Evolutionary conservation across 495 filamentous ascomycete genomes (phyloP).

Genomic region (Immersiella caudata): DNA sequence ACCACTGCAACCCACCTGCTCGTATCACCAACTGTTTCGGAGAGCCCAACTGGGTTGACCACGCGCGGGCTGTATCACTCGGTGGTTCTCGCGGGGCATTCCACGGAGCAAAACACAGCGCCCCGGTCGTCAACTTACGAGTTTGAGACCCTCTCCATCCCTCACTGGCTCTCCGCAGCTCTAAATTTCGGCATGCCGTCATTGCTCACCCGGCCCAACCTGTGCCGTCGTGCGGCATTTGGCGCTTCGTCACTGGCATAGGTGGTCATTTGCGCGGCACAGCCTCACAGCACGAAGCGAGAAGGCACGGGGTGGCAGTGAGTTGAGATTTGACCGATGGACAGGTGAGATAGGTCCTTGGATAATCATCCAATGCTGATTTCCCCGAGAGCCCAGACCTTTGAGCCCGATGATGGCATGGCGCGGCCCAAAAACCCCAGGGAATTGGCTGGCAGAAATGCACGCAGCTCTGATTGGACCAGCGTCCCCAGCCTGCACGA

Average conservation of each 20-base stretch:
- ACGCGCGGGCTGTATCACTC: not conserved
- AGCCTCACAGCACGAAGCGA: not conserved
- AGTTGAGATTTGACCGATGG: not conserved
- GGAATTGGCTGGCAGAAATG: constrained; percentile 25
- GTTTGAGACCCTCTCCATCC: not conserved
- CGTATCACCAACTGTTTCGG: not conserved
- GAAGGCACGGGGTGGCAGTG: not conserved
- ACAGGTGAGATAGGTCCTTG: not conserved
- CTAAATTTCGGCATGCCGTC: not conserved
- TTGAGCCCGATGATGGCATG: constrained; percentile 9
- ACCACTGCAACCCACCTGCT: not conserved
- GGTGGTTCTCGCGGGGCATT: not conserved
- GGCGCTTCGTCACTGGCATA: not conserved
- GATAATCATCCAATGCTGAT: not conserved
- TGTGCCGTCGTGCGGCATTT: not conserved
- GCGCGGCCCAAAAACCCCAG: constrained; percentile 19
- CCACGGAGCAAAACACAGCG: not conserved
- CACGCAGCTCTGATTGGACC: constrained; percentile 28
- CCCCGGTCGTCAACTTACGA: not conserved
- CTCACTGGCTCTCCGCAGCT: not conserved
- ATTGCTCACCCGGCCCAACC: not conserved
- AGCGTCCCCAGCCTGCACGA: constrained; percentile 16
- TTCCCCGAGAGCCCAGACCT: not conserved
- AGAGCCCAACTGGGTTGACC: not conserved
- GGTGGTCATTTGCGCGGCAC: not conserved